These are phyloP conservation scores for Peterozyma xylosa DNA, from an alignment of 805 yeast genomes.

Conservation along the genomic window DNA sequence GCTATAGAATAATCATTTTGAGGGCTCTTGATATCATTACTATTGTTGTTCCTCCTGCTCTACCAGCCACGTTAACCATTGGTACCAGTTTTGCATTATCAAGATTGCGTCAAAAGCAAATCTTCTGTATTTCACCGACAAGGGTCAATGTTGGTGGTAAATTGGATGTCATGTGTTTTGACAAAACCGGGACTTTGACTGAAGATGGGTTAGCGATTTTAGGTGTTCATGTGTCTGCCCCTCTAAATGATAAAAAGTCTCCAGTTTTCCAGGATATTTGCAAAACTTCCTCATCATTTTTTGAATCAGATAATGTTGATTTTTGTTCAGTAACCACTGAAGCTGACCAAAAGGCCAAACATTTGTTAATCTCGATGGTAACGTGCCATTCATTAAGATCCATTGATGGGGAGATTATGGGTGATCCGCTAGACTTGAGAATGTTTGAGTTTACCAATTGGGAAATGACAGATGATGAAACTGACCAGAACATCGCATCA, in stretches of 20 bases:
- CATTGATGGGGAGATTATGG: slow-evolving; percentile 74
- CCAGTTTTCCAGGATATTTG: slow-evolving; percentile 21
- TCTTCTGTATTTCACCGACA: slow-evolving; percentile 91
- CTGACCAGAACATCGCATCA: slow-evolving; percentile 20
- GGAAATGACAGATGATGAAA: slow-evolving; percentile 63
- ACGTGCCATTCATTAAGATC: slow-evolving; percentile 83
- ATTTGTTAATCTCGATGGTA: slow-evolving; percentile 40
- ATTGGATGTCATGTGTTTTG: slow-evolving; percentile 84
- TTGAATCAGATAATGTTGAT: slow-evolving; percentile 18
- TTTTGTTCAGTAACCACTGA: slow-evolving; percentile 4
- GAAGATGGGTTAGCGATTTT: slow-evolving; percentile 93
- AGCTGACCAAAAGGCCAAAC: slow-evolving; percentile 20
- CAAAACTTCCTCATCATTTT: slow-evolving; percentile 31
- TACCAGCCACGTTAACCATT: slow-evolving; percentile 94
- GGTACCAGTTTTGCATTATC: slow-evolving; percentile 91
- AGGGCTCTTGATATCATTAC: slow-evolving; percentile 93
- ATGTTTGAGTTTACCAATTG: slow-evolving; percentile 90
- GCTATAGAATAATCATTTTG: slow-evolving; percentile 61
- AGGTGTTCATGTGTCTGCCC: slow-evolving; percentile 34
- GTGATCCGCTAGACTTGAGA: slow-evolving; percentile 89
- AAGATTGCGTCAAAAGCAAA: slow-evolving; percentile 57
- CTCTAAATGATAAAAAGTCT: slow-evolving; percentile 19
- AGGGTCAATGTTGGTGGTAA: slow-evolving; percentile 96
- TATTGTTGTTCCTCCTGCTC: slow-evolving; percentile 96
- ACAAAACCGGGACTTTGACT: slow-evolving; percentile 95